Base-by-base conservation (phyloP, 768 basidiomycete genomes). In the Phaeotremella skinneri region DNA sequence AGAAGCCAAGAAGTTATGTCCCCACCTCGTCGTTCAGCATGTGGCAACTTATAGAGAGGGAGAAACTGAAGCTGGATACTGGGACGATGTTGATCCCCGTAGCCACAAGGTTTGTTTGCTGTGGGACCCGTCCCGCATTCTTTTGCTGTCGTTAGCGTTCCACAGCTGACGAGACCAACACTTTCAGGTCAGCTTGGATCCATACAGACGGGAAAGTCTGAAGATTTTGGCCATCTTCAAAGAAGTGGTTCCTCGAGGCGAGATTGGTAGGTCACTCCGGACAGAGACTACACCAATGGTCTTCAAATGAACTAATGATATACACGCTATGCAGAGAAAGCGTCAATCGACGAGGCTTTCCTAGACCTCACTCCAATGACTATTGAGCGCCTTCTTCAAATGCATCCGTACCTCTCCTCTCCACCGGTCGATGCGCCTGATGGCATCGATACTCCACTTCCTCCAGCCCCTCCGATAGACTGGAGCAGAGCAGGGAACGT, bases 311-410 rank as follows among this genome's bases (percentile, higher is more conserved):
- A 17, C 20, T 45, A 23, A 45, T 20, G 6, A 6, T 6, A 23
- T 39, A 17, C 47, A 30, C n/a, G 2, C 16, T 14, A 7, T 42
- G 23, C 74, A 92, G 94, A 99, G 78, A 96, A 93, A 74, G 96
- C 96, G 23, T 94, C 91, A 0, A 96, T 98, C 32, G 96, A 98
- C 69, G 96, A 99, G 68, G 91, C 90, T 0, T 99, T 93, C 76
- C 85, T 98, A 56, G 94, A 98, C 75, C 83, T 98, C 56, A 89
- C 91, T 2, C 81, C 81, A 7, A 86, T 87, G 31, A 85, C 91
- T n/a, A 85, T 89, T 34, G 83, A 86, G 56, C 79, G 83, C 45
- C 77, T 99, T 1, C 79, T 98, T 2, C 81, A 83, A 49, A 80
- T 85, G 41, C 90, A 87, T 69, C 89, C 93, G 0, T 81, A 90